Base-by-base conservation (phyloP, 139 green algal genomes). In the Chlorella sp. region DNA sequence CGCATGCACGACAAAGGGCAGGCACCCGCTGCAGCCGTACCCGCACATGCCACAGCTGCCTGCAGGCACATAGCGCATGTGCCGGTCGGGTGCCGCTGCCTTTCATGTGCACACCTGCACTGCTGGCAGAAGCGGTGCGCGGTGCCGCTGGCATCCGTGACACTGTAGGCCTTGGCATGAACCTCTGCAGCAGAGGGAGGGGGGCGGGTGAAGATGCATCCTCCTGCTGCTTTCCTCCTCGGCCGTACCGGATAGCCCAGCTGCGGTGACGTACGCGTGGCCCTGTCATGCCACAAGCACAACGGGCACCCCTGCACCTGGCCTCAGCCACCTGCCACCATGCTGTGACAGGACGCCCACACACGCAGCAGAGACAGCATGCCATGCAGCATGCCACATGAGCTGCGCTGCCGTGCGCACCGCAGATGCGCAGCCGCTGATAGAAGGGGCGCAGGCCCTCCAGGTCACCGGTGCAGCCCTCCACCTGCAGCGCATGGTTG, bases 391-490 rank as follows among this genome's bases (percentile, higher is more conserved):
- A 37, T 57, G 69, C 69, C 28, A 18, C 75, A 1, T 24, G n/a
- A 0, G 75, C n/a, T 30, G 34, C 2, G 34, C 34, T 19, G 9
- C 64, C 64, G 2, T 28, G 36, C 75, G 36, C 75, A 81, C 75
- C 75, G 75, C 75, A 81, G 36, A 81, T 81, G 34, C 75, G 75
- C 75, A 81, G 75, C n/a, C 75, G 75, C 75, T 81, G 75, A 34
- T 81, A 81, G 34, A 81, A 81, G 75, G 75, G 75, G 75, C 75
- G 75, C 75, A 81, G 75, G 16, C 30, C 75, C n/a, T 42, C n/a
- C 75, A 81, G 40, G 75, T 81, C 75, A 36, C 19, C 21, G 28
- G 36, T 39, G 36, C 75, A 81, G 75, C 75, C 75, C 16, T 81
- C 75, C 75, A 81, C 75, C 75, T 81, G 75, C 71, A 78, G 71